Evolutionary conservation across 1,139 yeast genomes (phyloP), one percentile per base, ranked within the genome.

Genomic region (Wickerhamiella pararugosa): DNA sequence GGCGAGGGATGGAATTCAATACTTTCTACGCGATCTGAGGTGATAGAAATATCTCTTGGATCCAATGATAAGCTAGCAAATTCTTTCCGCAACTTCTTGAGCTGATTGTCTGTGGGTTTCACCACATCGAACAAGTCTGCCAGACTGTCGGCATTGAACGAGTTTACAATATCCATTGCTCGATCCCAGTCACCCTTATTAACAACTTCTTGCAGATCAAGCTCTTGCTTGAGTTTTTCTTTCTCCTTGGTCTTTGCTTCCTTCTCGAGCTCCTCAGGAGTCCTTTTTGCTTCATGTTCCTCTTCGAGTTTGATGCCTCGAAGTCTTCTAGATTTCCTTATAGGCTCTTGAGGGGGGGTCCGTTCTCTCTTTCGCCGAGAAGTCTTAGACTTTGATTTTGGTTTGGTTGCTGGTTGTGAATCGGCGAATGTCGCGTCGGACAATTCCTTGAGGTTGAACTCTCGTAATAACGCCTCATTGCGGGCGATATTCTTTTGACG

Each of bases 51-150:
- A 45, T 80, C 83, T 50, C 76, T 71, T 0, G 93, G 90, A 46
- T 74, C 77, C 51, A 73, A 76, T 31, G 65, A 66, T 15, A 76
- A 70, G 0, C 93, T 86, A 45, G 72, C 76, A 52, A 74, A 76
- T 36, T 67, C 66, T 25, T 69, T 72, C 49, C 73, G 73, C 10
- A 81, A 57, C 34, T 32, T 34, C 33, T 75, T 59, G 28, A 63
- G 65, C 45, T 65, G 58, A 47, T 71, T 64, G 34, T 60, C 49
- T 2, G 50, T 49, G 29, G 52, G 50, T 6, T 50, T 48, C 9
- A 70, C 59, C 47, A 70, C 57, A 44, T 78, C 80, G 52, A 76
- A 83, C 56, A 79, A 79, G 56, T 84, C 95, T 1, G 93, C 94
- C 43, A 80, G 74, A 0, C 90, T 79, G 45, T 69, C 69, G 1